Evolutionary conservation across 2,329 filamentous ascomycete species (phyloP), one percentile per base, ranked within the genome.

Genomic region (Colletotrichum agaves): DNA sequence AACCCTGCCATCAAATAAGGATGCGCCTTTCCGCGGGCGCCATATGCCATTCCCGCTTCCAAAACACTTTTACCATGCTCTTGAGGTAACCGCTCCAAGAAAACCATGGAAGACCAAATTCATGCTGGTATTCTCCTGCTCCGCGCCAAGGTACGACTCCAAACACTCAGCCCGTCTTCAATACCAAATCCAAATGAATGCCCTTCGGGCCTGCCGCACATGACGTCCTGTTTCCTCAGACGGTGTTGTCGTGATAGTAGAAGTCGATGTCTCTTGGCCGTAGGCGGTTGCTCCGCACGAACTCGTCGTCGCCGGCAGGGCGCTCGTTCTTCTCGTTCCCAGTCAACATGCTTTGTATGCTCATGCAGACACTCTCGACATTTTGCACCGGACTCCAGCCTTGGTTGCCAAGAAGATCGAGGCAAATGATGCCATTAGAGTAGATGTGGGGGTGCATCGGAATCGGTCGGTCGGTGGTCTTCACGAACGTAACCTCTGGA

Each of bases 391-490:
- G 96, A 53, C 92, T 96, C 96, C 96, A 99, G 63, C 96, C 96
- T 71, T 93, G 90, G 10, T 87, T 84, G 59, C 93, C 93, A 8
- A 99, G 89, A 1, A 99, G 87, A 74, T 99, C 96, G 55, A 99
- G 91, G 75, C 96, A 99, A 77, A 99, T 99, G 78, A 98, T 97
- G 73, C 96, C 96, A 79, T 99, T 99, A 73, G 92, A 96, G 83
- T 99, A 99, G 79, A 99, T 93, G 82, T 99, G 96, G 3, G 96
- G 96, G 75, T 99, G 96, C 78, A 97, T 94, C 1, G 96, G 96
- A 74, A 99, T 94, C 41, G 87, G 85, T 49, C 88, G 87, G 73
- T 87, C 83, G 37, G 88, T 78, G 60, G 87, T 82, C 73, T 89
- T 84, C 62, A 93, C 85, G 76, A 99, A 99, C 63, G 92, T 92